Evolutionary conservation across 2,329 filamentous ascomycete genomes (phyloP), one percentile per base, ranked within the genome.

Genomic region (Hypoxylon sp.): DNA sequence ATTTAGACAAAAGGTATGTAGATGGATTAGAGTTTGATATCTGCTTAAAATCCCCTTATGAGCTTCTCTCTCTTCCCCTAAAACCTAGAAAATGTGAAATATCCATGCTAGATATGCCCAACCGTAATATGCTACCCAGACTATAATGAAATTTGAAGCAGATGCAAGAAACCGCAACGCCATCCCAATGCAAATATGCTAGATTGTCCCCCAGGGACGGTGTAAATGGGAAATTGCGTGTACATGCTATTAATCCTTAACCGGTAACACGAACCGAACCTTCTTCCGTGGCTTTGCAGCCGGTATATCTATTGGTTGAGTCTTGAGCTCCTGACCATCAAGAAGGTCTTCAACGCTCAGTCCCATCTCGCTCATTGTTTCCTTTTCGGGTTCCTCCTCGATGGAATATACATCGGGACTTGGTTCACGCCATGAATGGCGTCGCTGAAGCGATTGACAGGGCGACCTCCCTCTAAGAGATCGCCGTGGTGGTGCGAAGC

Each of bases 401-500:
- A 89, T 89, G 30, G 84, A 84, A 83, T 86, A 89, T 2, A 89
- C 86, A 58, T 88, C 86, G 0, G 86, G 86, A 72, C 86, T 88
- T 5, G 86, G 86, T 77, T 87, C 83, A 38, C 86, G 80, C 86
- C 86, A 89, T 1, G 86, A 81, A 60, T 81, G 81, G 9, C 81
- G 81, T 7, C 84, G 82, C 46, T 82, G 80, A 19, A 81, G 65
- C 73, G 80, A 34, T 75, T 77, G 52, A 73, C 73, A 72, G 19
- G 74, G 72, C 2, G 77, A 72, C 41, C 76, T 72, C 46, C 76
- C 78, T 51, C 79, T 75, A 30, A 74, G 66, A 50, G 75, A 68
- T n/a, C 79, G 78, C 11, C 75, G 76, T 36, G 75, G 75, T 56
- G 77, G 71, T 65, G 72, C 60, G 73, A 80, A 78, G 17, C 72